phyloP scores from a whole-genome alignment of 2,329 filamentous ascomycete species.

The Tolypocladium amazonense region DNA sequence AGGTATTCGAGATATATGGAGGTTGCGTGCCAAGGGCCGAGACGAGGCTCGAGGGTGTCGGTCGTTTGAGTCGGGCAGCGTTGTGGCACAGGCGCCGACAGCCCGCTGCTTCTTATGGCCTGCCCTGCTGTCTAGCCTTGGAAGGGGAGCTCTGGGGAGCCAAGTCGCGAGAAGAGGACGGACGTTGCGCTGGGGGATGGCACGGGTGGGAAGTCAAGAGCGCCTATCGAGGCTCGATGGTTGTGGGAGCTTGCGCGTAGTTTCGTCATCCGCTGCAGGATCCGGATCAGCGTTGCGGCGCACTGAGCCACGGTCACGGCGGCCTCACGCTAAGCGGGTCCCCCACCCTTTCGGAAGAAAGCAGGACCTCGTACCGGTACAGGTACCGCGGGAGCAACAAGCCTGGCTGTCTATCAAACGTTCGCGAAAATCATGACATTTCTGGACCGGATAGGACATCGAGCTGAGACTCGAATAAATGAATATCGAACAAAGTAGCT shows the following conservation, averaged over 20 bases:
- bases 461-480: not conserved
- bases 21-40: constrained; percentile 1
- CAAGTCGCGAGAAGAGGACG: not conserved
- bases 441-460: not conserved
- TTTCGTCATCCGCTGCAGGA: constrained; percentile 8
- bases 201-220: not conserved
- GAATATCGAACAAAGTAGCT: not conserved
- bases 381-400: not conserved
- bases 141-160: not conserved
- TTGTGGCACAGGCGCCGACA: not conserved
- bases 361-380: not conserved
- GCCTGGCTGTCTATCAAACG: not conserved
- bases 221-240: not conserved
- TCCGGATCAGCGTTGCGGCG: not conserved
- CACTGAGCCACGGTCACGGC: constrained; percentile 1
- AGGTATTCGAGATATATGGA: not conserved
- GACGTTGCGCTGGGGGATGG: not conserved
- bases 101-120: not conserved
- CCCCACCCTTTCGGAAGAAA: too few relatives aligned
- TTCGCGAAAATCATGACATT: not conserved
- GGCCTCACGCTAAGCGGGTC: not conserved
- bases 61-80: not conserved
- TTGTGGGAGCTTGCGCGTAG: constrained; percentile 5
- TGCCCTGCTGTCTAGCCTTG: not conserved
- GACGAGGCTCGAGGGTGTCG: not conserved